A percentile compares a stretch with the other conserved stretches of the same genome.
Evolutionary conservation across 768 basidiomycete genomes (phyloP).

Genomic region (Cantharellus anzutake): DNA sequence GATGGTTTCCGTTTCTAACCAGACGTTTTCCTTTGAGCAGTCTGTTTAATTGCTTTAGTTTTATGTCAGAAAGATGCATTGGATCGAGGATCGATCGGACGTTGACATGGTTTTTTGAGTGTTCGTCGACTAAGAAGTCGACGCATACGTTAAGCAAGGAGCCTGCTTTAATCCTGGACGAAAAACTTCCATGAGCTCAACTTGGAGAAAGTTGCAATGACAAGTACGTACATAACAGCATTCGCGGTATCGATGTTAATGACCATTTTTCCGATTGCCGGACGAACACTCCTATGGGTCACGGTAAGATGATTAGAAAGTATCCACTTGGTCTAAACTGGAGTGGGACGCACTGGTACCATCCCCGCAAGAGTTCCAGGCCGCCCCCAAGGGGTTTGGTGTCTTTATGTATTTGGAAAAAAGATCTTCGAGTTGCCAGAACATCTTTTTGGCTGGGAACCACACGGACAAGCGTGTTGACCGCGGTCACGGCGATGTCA

Average conservation of each 20-base stretch:
- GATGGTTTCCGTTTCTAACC: not conserved
- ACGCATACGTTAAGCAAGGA: not conserved
- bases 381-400: not conserved
- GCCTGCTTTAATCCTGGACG: not conserved
- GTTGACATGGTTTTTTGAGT: too few relatives aligned
- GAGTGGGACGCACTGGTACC: not conserved
- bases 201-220: too few relatives aligned
- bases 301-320: too few relatives aligned
- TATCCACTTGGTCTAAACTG: too few relatives aligned
- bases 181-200: too few relatives aligned
- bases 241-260: not conserved
- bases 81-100: too few relatives aligned
- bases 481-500: not conserved
- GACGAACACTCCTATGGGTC: not conserved
- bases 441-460: not conserved
- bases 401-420: not conserved
- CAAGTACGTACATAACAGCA: not conserved
- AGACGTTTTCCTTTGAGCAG: not conserved
- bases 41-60: not conserved
- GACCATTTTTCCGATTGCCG: not conserved
- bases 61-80: too few relatives aligned
- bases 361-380: not conserved
- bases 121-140: not conserved
- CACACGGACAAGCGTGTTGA: not conserved
- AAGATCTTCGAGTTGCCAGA: not conserved